Percentiles rank a stretch among this genome's conserved stretches.
Conservation (phyloP, 2,329 filamentous ascomycete genomes). For the Fusarium sp. region DNA sequence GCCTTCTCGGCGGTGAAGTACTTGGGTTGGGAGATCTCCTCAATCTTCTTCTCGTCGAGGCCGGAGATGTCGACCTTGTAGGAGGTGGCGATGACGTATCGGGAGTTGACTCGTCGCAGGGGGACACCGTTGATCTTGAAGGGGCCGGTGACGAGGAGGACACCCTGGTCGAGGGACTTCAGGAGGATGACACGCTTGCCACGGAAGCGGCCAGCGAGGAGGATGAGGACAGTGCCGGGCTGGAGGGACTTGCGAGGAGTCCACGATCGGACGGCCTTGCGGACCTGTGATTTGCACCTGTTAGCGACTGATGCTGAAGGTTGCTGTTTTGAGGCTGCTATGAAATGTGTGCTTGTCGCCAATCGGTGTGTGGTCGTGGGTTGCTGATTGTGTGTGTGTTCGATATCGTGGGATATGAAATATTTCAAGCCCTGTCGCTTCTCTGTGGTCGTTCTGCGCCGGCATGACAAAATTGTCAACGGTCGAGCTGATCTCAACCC, state of each 20-base stretch:
- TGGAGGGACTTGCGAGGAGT: slow-evolving; percentile 89
- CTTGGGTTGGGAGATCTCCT: slow-evolving; percentile 78
- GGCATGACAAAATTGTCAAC: slow-evolving; percentile 20
- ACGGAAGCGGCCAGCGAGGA: slow-evolving; percentile 99
- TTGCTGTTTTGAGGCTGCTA: slow-evolving; percentile 16
- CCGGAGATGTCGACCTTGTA: slow-evolving; percentile 86
- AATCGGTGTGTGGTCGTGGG: slow-evolving; percentile 27
- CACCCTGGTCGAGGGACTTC: slow-evolving; percentile 96
- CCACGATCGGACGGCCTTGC: slow-evolving; percentile 92
- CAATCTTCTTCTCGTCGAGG: slow-evolving; percentile 91
- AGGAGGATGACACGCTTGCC: slow-evolving; percentile 99
- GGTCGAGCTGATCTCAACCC: slow-evolving; percentile 18
- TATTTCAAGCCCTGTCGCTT: slow-evolving; percentile 21
- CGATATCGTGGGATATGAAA: slow-evolving; percentile 30
- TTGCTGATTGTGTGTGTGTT: slow-evolving; percentile 19
- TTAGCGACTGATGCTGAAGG: slow-evolving; percentile 44
- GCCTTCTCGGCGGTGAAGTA: slow-evolving; percentile 98
- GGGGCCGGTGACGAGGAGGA: slow-evolving; percentile 98
- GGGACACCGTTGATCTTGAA: slow-evolving; percentile 99
- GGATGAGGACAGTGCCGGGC: slow-evolving; percentile 97
- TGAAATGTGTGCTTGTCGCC: slow-evolving; percentile 6
- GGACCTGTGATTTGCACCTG: slow-evolving; percentile 72
- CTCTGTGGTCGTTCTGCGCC: slow-evolving; percentile 17
- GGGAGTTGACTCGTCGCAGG: slow-evolving; percentile 91
- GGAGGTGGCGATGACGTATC: slow-evolving; percentile 93